Percentiles rank a stretch among this genome's conserved stretches.
Conservation (phyloP, 2,329 filamentous ascomycete species). For the Ceratocystis albifundus region DNA sequence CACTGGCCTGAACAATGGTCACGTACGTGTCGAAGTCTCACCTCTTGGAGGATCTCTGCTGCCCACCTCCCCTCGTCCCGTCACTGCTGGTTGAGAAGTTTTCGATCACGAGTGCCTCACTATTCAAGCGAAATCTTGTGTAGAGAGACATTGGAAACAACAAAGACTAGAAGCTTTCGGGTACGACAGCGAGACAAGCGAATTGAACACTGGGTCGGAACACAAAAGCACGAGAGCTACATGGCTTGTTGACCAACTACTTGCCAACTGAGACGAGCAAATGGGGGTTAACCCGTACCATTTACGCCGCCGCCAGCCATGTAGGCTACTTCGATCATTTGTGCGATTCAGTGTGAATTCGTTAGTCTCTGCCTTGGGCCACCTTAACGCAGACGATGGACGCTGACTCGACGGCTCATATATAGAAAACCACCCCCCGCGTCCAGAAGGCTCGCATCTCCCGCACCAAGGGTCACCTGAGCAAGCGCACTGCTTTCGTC, state of each 20-base stretch:
- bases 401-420: slow-evolving; percentile 41
- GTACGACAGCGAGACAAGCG: slow-evolving; percentile 22
- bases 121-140: slow-evolving; percentile 19
- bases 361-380: slow-evolving; percentile 24
- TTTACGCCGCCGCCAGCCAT: no score
- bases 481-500: slow-evolving; percentile 94
- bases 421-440: slow-evolving; percentile 72
- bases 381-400: slow-evolving; percentile 47
- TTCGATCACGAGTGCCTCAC: not conserved
- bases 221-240: slow-evolving; percentile 17
- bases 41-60: slow-evolving; percentile 64
- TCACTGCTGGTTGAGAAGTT: slow-evolving; percentile 8
- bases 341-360: slow-evolving; percentile 14
- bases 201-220: slow-evolving; percentile 14
- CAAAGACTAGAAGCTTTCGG: slow-evolving; percentile 26
- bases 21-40: slow-evolving; percentile 55
- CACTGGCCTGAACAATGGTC: slow-evolving; percentile 52
- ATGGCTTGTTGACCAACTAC: not conserved
- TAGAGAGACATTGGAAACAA: slow-evolving; percentile 19
- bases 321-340: not conserved
- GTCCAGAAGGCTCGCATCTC: slow-evolving; percentile 68
- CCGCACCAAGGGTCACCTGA: slow-evolving; percentile 86
- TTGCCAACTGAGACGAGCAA: not conserved
- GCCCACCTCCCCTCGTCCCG: slow-evolving; percentile 19
- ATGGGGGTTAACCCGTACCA: slow-evolving; percentile 5